A percentile compares a stretch with the other conserved stretches of the same genome.
Evolutionary conservation across 2,329 filamentous ascomycete species (phyloP).

Genomic region (Cladosporium phlei): DNA sequence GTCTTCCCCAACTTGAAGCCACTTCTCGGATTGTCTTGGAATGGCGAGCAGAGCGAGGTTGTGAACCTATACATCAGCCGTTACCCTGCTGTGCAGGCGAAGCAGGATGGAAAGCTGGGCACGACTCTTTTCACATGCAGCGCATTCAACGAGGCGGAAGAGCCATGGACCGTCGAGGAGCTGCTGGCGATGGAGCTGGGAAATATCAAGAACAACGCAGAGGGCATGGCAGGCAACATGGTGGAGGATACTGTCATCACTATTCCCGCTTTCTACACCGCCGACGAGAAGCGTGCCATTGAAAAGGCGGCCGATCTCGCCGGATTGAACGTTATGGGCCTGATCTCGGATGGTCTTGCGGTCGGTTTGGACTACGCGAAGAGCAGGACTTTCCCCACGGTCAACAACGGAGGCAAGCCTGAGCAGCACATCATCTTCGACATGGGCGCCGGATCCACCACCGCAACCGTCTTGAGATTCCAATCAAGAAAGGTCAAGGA

Average conservation of each 20-base stretch:
- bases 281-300: slow-evolving; percentile 82
- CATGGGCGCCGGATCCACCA: slow-evolving; percentile 94
- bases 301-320: slow-evolving; percentile 81
- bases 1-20: slow-evolving; percentile 93
- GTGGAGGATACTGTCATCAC: slow-evolving; percentile 85
- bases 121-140: slow-evolving; percentile 80
- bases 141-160: slow-evolving; percentile 62
- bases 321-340: slow-evolving; percentile 75
- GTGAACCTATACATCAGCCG: slow-evolving; percentile 67
- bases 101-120: slow-evolving; percentile 53
- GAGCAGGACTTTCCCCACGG: slow-evolving; percentile 77
- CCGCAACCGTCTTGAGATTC: slow-evolving; percentile 83
- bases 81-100: slow-evolving; percentile 73
- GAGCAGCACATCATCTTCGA: slow-evolving; percentile 94
- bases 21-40: slow-evolving; percentile 65
- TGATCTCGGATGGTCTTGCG: slow-evolving; percentile 85
- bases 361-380: slow-evolving; percentile 96
- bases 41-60: slow-evolving; percentile 49
- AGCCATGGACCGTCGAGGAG: slow-evolving; percentile 75
- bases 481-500: slow-evolving; percentile 88
- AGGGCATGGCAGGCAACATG: slow-evolving; percentile 66
- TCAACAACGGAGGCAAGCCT: slow-evolving; percentile 76
- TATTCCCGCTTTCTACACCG: slow-evolving; percentile 82
- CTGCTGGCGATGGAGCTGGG: slow-evolving; percentile 93
- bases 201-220: slow-evolving; percentile 84